Percentiles rank a stretch among this genome's conserved stretches.
phyloP scores from a whole-genome alignment of 2,329 filamentous ascomycete species.

The Alternaria triticimaculans region DNA sequence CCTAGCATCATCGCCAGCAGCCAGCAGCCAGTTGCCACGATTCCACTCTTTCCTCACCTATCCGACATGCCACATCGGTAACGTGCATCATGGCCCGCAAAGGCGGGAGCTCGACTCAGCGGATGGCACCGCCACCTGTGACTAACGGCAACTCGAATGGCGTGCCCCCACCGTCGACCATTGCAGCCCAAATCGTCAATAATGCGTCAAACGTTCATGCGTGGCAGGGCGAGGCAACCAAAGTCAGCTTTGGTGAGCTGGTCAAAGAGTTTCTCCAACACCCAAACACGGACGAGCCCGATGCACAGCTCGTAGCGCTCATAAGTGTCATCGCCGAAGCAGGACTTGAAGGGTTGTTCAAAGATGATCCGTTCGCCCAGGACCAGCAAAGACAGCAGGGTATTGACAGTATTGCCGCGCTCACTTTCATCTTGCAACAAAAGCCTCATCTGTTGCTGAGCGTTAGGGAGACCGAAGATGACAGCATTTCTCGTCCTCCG shows the following conservation, averaged over 20 bases:
- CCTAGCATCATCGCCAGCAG: neutral
- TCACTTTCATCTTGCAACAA: conserved; percentile 76
- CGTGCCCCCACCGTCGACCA: conserved; percentile 70
- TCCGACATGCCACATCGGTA: conserved; percentile 35
- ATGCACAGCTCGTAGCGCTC: conserved; percentile 79
- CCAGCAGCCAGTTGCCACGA: neutral
- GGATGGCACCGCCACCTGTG: conserved; percentile 28
- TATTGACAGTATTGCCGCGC: conserved; percentile 76
- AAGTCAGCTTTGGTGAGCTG: conserved; percentile 76
- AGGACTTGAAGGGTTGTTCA: conserved; percentile 72
- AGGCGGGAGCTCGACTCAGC: conserved; percentile 43
- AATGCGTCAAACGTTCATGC: conserved; percentile 73
- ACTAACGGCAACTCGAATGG: conserved; percentile 29
- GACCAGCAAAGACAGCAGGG: conserved; percentile 65
- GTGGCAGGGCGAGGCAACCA: conserved; percentile 69
- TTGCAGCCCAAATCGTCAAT: conserved; percentile 86
- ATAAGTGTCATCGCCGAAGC: conserved; percentile 84
- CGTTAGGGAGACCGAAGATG: conserved; percentile 37
- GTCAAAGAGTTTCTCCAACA: conserved; percentile 67
- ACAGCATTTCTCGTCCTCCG: conserved; percentile 48
- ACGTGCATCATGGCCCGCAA: conserved; percentile 50
- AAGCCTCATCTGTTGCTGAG: conserved; percentile 71
- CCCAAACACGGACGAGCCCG: conserved; percentile 63
- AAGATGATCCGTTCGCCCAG: conserved; percentile 72
- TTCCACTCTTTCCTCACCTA: neutral